These are phyloP conservation scores for Albugo candida DNA, from an alignment of 352 stramenopile genomes.

Conservation along the genomic window DNA sequence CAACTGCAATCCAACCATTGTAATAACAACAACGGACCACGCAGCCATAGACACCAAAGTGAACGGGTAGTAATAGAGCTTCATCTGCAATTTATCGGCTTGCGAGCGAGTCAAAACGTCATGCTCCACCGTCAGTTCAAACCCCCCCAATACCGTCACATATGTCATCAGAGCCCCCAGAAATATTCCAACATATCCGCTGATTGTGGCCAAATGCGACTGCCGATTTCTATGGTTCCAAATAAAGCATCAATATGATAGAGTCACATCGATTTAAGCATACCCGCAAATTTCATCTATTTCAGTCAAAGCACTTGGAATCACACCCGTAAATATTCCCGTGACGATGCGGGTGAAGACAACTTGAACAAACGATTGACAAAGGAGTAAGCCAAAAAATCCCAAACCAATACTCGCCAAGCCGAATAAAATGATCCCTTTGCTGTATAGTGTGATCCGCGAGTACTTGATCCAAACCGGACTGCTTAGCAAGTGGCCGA, in stretches of 20 bases:
- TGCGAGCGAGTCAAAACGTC: background rate
- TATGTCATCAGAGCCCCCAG: conserved; percentile 32
- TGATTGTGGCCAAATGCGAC: conserved; percentile 31
- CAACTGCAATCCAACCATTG: conserved; percentile 40
- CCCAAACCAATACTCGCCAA: conserved; percentile 39
- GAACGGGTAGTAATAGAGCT: conserved; percentile 59
- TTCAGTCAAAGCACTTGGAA: conserved; percentile 54
- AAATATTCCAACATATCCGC: conserved; percentile 43
- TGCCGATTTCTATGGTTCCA: conserved; percentile 25
- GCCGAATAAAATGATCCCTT: conserved; percentile 67
- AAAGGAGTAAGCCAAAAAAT: conserved; percentile 56
- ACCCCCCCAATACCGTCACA: conserved; percentile 21
- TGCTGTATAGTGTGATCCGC: conserved; percentile 46
- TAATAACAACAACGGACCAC: conserved; percentile 45
- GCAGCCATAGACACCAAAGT: conserved; percentile 51
- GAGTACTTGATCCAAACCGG: conserved; percentile 65
- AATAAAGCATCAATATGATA: background rate
- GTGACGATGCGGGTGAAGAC: conserved; percentile 55
- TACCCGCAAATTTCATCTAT: conserved; percentile 69
- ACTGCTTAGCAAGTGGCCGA: conserved; percentile 49
- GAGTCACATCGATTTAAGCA: background rate
- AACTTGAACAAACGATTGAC: conserved; percentile 58
- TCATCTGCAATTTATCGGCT: conserved; percentile 10
- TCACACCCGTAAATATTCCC: conserved; percentile 48
- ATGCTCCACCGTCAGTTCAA: conserved; percentile 17